Base-by-base conservation (phyloP, 2,329 filamentous ascomycete genomes). In the Colletotrichum endophyticum region DNA sequence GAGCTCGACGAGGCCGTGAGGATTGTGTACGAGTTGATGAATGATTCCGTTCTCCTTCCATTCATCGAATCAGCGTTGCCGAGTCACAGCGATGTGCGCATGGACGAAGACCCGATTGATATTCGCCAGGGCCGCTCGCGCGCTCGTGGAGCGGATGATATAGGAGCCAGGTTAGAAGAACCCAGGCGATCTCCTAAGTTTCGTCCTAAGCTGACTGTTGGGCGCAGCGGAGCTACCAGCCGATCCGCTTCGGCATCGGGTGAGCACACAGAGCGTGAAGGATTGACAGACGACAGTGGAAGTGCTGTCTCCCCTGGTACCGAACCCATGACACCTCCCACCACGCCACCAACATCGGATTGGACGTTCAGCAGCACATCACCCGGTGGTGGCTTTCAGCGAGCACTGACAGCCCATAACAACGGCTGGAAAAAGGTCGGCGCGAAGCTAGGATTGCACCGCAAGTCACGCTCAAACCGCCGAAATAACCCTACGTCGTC, bases 1-100 rank as follows among this genome's bases (percentile, higher is more conserved):
- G 91, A 93, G 71, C 88, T 99, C 19, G 94, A 98, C 76, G 91
- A 95, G 67, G 96, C 97, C 25, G 94, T 98, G 28, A 91, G 91
- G 77, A 98, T 98, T 77, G 95, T 98, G 56, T 96, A 96, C 84
- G 97, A 99, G 80, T 88, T 99, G 72, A 99, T 99, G 96, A 98
- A 98, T 81, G 97, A 99, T 83, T 98, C 96, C 5, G 95, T 99
- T 1, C 89, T 99, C 68, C 93, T 98, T 1, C 96, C 96, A 0
- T 99, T 99, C 83, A 89, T 99, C 70, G 96, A 98, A 78, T 91
- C 90, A 1, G 85, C 91, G n/a, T 81, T 86, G 7, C 82, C 86
- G 3, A 79, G 80, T 68, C 85, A 84, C 70, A 80, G 84, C 2
- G 85, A 87, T 15, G 80, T 81, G 19, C 78, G 81, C 12, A 73